Conservation (phyloP, 1,139 yeast species). For the Geotrichum europaeum region DNA sequence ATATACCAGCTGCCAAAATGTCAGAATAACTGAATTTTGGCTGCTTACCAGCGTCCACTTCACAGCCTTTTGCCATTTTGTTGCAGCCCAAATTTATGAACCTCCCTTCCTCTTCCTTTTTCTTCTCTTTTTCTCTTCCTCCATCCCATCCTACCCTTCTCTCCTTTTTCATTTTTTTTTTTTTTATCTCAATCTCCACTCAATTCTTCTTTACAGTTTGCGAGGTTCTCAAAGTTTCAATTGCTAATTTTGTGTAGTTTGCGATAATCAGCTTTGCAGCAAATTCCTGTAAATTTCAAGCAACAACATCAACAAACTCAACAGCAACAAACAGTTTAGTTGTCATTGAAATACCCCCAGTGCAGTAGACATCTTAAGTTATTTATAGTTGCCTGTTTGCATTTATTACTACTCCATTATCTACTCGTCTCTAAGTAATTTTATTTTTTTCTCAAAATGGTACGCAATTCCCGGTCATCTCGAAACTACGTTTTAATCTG, state of each 20-base stretch:
- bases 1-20: background rate
- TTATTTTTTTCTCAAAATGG: background rate
- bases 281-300: background rate
- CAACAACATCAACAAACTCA: background rate
- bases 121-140: background rate
- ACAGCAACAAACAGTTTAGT: background rate
- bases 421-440: background rate
- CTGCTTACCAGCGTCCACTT: background rate
- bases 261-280: background rate
- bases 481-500: background rate
- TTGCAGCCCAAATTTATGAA: background rate
- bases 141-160: background rate
- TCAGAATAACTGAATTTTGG: background rate
- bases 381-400: background rate
- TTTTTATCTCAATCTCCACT: background rate
- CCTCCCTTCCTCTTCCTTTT: background rate
- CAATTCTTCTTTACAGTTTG: background rate
- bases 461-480: background rate
- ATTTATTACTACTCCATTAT: background rate
- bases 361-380: background rate
- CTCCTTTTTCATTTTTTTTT: background rate
- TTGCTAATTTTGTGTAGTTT: background rate
- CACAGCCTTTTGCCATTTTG: background rate
- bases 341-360: background rate
- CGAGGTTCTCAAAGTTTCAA: background rate